phyloP scores from a whole-genome alignment of 257 asterid genomes.

The Capsicum pubescens region DNA sequence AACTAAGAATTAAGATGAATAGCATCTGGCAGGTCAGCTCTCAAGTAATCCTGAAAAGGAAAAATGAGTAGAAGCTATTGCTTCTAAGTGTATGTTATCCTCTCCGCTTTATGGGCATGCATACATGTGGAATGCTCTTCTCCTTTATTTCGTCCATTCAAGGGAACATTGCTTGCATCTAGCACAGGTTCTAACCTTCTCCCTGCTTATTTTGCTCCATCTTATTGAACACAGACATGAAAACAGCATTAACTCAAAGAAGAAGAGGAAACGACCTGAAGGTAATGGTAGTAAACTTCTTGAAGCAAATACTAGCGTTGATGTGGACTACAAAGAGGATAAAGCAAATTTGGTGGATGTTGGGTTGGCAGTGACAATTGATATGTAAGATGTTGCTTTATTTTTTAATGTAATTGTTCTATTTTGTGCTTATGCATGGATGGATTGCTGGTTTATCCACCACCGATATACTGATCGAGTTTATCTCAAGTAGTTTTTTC shows the following conservation, averaged over 20 bases:
- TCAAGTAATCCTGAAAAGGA: background rate
- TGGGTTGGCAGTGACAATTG: conserved; percentile 26
- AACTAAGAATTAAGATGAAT: conserved; percentile 10
- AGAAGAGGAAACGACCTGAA: conserved; percentile 60
- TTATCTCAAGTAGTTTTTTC: background rate
- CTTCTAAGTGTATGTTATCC: background rate
- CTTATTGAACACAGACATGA: conserved; percentile 37
- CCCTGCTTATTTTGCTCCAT: conserved; percentile 25
- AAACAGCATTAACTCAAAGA: conserved; percentile 40
- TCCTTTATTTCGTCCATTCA: conserved; percentile 20
- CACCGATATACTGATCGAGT: background rate
- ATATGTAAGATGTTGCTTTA: conserved; percentile 47
- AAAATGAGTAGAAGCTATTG: conserved; percentile 9
- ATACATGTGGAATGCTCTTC: conserved; percentile 2
- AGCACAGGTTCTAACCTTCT: background rate
- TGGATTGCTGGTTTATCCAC: background rate
- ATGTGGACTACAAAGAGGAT: conserved; percentile 37
- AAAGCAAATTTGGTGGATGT: conserved; percentile 44
- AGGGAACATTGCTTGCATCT: conserved; percentile 14
- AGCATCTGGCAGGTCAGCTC: conserved; percentile 6
- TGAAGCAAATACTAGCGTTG: conserved; percentile 37
- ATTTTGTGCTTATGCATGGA: background rate
- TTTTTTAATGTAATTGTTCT: background rate
- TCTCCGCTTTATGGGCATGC: conserved; percentile 17
- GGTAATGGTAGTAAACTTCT: conserved; percentile 39